Percentiles rank a stretch among this genome's conserved stretches.
Conservation (phyloP, 495 filamentous ascomycete species). For the Pyronema domesticum region DNA sequence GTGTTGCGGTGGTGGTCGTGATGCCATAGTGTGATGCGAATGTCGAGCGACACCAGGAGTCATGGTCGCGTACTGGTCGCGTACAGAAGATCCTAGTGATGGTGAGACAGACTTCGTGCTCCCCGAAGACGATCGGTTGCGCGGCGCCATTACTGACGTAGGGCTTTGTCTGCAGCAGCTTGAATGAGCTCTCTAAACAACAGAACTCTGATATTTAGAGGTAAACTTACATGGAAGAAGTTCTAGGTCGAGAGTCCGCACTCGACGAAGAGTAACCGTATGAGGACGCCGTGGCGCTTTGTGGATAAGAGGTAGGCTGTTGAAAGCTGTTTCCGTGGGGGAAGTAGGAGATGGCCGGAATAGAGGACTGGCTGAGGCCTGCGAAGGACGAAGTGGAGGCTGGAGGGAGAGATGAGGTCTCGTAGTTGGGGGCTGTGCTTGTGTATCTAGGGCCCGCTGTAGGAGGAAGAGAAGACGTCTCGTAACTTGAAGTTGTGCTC, state of each 20-base stretch:
- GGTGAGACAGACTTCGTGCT: conserved; percentile 25
- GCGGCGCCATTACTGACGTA: conserved; percentile 22
- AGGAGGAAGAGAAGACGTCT: neutral
- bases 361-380: no score
- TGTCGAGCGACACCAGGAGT: conserved; percentile 22
- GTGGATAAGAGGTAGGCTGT: conserved; percentile 20
- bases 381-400: conserved; percentile 17
- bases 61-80: conserved; percentile 20
- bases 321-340: conserved; percentile 18
- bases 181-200: conserved; percentile 16
- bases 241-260: conserved; percentile 20
- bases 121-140: conserved; percentile 22
- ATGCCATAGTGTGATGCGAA: conserved; percentile 6
- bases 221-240: conserved; percentile 23
- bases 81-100: conserved; percentile 20
- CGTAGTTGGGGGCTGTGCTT: conserved; percentile 19
- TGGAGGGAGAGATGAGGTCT: conserved; percentile 23
- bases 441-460: conserved; percentile 15
- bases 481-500: neutral
- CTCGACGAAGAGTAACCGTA: conserved; percentile 16
- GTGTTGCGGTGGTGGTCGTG: conserved; percentile 14
- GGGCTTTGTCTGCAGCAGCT: conserved; percentile 22
- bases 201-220: neutral
- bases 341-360: conserved; percentile 16
- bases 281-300: conserved; percentile 15